Evolutionary conservation across 768 basidiomycete species (phyloP).

Genomic region (Goffeauzyma gilvescens): DNA sequence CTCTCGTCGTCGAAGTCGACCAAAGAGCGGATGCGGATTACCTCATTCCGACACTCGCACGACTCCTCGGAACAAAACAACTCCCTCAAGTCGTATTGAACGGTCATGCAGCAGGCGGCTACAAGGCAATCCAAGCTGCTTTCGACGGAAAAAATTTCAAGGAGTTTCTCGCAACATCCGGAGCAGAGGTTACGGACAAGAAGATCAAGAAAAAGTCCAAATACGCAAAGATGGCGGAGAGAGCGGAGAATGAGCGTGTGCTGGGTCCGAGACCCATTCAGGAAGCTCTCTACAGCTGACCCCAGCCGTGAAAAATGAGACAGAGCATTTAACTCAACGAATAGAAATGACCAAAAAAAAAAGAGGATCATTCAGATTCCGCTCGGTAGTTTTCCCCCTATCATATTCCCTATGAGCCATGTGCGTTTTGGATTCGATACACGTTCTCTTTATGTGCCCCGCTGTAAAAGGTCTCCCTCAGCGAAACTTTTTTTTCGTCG

Average conservation of each 20-base stretch:
- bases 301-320: no score
- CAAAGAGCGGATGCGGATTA: constrained; percentile 18
- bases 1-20: constrained; percentile 30
- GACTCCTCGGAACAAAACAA: constrained; percentile 19
- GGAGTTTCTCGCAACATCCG: constrained; percentile 13
- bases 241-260: constrained; percentile 27
- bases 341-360: no score
- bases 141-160: constrained; percentile 17
- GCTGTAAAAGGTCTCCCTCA: no score
- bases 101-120: constrained; percentile 20
- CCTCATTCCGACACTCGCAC: constrained; percentile 21
- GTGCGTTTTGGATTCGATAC: no score
- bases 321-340: no score
- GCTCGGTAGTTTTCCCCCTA: no score
- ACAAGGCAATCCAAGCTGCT: constrained; percentile 14
- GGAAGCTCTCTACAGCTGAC: constrained; percentile 19
- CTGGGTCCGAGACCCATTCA: constrained; percentile 23
- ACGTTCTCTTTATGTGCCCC: no score
- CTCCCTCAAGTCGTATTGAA: constrained; percentile 24
- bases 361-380: no score
- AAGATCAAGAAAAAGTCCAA: constrained; percentile 27
- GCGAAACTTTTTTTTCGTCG: no score
- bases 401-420: no score
- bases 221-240: constrained; percentile 22
- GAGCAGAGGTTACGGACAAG: constrained; percentile 15